These are phyloP conservation scores for Cladophialophora bantiana DNA, from an alignment of 2,329 filamentous ascomycete genomes.

Conservation along the genomic window DNA sequence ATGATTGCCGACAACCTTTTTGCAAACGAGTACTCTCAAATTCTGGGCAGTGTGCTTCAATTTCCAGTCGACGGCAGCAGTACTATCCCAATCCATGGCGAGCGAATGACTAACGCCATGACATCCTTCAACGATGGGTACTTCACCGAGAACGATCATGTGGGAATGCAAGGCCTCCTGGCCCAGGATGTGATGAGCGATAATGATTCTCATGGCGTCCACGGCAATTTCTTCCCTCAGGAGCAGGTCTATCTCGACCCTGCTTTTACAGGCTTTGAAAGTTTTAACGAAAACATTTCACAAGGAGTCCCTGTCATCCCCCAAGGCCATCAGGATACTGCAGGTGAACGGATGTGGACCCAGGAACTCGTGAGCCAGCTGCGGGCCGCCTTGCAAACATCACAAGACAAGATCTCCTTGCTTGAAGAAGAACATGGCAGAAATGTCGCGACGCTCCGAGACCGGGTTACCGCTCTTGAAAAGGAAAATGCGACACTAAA, in stretches of 20 bases:
- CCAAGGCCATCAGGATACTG: neutral
- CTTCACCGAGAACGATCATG: neutral
- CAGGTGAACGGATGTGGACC: neutral
- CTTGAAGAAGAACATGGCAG: neutral
- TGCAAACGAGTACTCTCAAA: neutral
- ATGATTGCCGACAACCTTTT: too few relatives aligned
- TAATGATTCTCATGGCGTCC: neutral
- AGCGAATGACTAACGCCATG: neutral
- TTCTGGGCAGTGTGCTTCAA: neutral
- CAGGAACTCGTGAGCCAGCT: neutral
- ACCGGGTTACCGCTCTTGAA: neutral
- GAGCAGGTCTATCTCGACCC: neutral
- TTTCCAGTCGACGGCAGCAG: neutral
- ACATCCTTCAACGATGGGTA: neutral
- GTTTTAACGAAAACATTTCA: neutral
- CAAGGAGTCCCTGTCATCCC: neutral
- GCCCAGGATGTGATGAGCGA: neutral
- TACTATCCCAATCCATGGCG: neutral
- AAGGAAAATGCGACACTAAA: neutral
- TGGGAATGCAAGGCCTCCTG: neutral
- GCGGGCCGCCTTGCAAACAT: neutral
- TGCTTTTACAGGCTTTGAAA: neutral
- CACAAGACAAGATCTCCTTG: neutral
- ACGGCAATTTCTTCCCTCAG: neutral
- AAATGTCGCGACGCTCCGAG: neutral